phyloP scores from a whole-genome alignment of 495 filamentous ascomycete species.

The Cercophora scortea region DNA sequence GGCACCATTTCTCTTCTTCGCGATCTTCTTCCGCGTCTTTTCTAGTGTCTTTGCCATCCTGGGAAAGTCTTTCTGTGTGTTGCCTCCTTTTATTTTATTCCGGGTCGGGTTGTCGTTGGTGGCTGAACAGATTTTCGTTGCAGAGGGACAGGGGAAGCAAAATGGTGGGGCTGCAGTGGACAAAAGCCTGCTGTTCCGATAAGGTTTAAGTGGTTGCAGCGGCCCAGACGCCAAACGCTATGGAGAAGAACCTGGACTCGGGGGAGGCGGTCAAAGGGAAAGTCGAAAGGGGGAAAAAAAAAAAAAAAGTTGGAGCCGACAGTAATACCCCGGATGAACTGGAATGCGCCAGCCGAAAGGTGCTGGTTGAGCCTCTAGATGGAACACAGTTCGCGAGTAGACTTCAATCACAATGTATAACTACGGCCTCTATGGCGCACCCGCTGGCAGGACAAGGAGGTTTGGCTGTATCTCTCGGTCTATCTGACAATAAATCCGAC shows the following conservation, averaged over 20 bases:
- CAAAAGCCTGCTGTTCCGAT: slow-evolving; percentile 1
- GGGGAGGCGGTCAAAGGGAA: neutral
- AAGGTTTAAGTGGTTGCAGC: slow-evolving; percentile 19
- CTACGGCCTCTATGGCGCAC: no score
- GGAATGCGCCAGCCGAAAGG: no score
- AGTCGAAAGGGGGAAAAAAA: no score
- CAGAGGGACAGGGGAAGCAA: slow-evolving; percentile 1
- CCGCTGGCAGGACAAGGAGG: no score
- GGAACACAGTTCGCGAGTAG: no score
- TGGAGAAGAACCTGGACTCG: neutral
- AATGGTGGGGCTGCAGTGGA: slow-evolving; percentile 18
- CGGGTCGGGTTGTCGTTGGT: neutral
- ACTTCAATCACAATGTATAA: no score
- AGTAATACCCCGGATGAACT: neutral
- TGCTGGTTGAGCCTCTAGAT: no score
- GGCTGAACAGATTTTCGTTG: neutral
- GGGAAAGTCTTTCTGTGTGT: slow-evolving; percentile 3
- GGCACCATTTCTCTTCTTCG: slow-evolving; percentile 64
- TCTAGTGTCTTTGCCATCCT: slow-evolving; percentile 67
- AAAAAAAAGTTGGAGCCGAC: neutral
- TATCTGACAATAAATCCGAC: no score
- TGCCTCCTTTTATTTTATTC: no score
- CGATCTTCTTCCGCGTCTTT: slow-evolving; percentile 78
- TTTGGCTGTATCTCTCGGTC: no score
- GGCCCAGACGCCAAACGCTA: neutral